Evolutionary conservation across 192 early-diverging fungal genomes (phyloP).

Genomic region (Thamnidium elegans): DNA sequence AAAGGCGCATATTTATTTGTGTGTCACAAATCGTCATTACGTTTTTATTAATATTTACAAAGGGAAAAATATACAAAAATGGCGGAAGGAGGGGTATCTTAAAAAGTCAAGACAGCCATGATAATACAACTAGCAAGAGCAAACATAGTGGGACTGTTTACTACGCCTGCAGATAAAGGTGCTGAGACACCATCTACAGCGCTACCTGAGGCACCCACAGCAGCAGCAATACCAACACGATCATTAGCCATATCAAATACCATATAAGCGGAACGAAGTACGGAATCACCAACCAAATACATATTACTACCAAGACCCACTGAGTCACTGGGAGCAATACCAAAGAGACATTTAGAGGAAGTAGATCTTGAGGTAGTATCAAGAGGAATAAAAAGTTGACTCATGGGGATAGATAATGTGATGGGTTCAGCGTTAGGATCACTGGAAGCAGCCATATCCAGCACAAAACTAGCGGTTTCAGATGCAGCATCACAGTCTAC

Average conservation of each 20-base stretch:
- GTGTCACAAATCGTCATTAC: no score
- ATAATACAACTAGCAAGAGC: background rate
- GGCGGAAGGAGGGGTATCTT: background rate
- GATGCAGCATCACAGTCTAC: constrained; percentile 15
- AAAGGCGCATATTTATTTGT: no score
- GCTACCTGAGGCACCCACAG: constrained; percentile 1
- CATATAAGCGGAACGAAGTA: constrained; percentile 22
- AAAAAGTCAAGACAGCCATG: background rate
- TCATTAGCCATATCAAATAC: constrained; percentile 25
- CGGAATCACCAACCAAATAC: constrained; percentile 22
- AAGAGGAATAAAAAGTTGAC: constrained; percentile 25
- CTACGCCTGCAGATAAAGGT: background rate
- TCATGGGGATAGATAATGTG: constrained; percentile 21
- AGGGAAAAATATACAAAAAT: no score
- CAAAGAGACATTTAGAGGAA: constrained; percentile 25
- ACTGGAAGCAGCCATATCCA: constrained; percentile 14
- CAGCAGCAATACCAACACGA: constrained; percentile 19
- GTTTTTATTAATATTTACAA: no score
- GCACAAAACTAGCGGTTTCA: constrained; percentile 14
- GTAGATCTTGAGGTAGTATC: constrained; percentile 6
- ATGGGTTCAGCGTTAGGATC: constrained; percentile 23
- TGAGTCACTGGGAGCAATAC: constrained; percentile 20
- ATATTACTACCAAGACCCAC: constrained; percentile 15
- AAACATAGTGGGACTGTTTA: no score
- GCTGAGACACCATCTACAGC: background rate